These are phyloP conservation scores for Tetragonia tetragonoides DNA, from an alignment of 148 eudicot species.

Conservation along the genomic window DNA sequence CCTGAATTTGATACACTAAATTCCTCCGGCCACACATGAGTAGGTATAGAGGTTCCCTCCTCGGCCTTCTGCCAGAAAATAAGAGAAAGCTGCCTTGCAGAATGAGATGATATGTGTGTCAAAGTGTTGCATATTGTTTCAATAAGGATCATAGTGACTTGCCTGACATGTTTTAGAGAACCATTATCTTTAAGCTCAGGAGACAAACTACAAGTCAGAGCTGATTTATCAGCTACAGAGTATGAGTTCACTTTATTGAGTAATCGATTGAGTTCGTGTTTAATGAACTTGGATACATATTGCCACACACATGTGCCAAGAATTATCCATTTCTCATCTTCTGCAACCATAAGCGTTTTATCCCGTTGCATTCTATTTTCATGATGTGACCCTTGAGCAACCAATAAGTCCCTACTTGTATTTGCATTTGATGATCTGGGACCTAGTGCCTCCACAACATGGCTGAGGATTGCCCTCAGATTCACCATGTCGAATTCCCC, in stretches of 20 bases:
- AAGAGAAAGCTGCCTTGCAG: constrained; percentile 56
- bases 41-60: constrained; percentile 37
- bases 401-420: constrained; percentile 17
- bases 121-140: constrained; percentile 43
- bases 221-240: constrained; percentile 25
- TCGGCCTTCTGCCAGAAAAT: constrained; percentile 49
- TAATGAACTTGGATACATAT: constrained; percentile 48
- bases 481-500: constrained; percentile 34
- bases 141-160: constrained; percentile 37
- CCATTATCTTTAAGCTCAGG: constrained; percentile 27
- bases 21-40: constrained; percentile 45
- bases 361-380: constrained; percentile 29
- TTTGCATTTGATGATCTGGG: constrained; percentile 28
- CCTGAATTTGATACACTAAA: constrained; percentile 26
- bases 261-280: constrained; percentile 37
- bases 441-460: constrained; percentile 45
- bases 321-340: constrained; percentile 53
- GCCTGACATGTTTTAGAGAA: constrained; percentile 27
- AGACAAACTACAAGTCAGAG: constrained; percentile 26
- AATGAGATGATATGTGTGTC: constrained; percentile 45
- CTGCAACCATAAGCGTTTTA: constrained; percentile 30
- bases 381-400: constrained; percentile 25
- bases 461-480: constrained; percentile 43
- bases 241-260: constrained; percentile 27
- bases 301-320: constrained; percentile 57